Evolutionary conservation across 495 filamentous ascomycete genomes (phyloP).

Genomic region (Lasiosphaeria hispida): DNA sequence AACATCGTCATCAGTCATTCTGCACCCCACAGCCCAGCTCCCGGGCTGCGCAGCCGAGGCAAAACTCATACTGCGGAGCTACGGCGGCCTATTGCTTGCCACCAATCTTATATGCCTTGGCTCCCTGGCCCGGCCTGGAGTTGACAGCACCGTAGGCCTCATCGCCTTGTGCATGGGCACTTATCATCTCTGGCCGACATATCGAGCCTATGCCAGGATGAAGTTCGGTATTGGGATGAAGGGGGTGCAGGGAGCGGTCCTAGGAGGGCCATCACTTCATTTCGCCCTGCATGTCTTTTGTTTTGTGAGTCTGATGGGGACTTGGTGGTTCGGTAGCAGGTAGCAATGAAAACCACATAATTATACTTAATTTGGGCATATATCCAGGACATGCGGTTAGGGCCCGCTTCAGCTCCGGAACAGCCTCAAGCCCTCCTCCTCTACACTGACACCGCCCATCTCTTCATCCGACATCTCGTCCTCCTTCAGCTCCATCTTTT

Average conservation of each 20-base stretch:
- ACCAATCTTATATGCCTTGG: slow-evolving; percentile 30
- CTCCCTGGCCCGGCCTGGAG: slow-evolving; percentile 20
- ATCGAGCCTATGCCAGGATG: slow-evolving; percentile 30
- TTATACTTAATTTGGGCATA: not conserved
- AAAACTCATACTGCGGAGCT: slow-evolving; percentile 38
- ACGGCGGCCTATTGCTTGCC: slow-evolving; percentile 38
- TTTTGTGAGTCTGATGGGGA: slow-evolving; percentile 19
- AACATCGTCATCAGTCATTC: not conserved
- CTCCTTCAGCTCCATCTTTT: slow-evolving; percentile 70
- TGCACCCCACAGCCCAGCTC: slow-evolving; percentile 24
- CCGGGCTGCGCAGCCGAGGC: slow-evolving; percentile 28
- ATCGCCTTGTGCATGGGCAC: slow-evolving; percentile 32
- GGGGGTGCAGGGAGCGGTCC: slow-evolving; percentile 3
- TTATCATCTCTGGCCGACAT: slow-evolving; percentile 42
- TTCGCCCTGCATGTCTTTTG: slow-evolving; percentile 27
- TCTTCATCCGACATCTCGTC: slow-evolving; percentile 56
- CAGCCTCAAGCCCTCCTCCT: slow-evolving; percentile 70
- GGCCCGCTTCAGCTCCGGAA: slow-evolving; percentile 54
- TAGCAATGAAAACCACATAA: not conserved
- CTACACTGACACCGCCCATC: slow-evolving; percentile 54
- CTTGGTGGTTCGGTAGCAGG: not conserved
- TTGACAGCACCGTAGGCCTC: slow-evolving; percentile 18
- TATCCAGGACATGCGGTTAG: not conserved
- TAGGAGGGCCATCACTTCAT: slow-evolving; percentile 33
- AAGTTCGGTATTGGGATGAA: not conserved